phyloP scores from a whole-genome alignment of 2,329 filamentous ascomycete genomes.

The Cordyceps cicadae region DNA sequence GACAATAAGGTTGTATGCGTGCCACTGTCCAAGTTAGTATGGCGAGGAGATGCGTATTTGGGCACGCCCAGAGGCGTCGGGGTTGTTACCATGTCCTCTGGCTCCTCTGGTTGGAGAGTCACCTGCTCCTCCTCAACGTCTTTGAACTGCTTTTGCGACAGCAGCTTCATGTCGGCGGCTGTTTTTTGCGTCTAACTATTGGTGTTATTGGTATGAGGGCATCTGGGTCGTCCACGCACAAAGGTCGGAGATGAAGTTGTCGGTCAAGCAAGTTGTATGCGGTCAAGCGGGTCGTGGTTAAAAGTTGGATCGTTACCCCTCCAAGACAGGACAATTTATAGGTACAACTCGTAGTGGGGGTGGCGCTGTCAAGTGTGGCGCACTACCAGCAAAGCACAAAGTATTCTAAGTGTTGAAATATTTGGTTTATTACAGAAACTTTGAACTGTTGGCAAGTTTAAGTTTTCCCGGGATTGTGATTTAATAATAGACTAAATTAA shows the following conservation, averaged over 20 bases:
- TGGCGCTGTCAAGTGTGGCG: slow-evolving; percentile 8
- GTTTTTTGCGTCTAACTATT: not conserved
- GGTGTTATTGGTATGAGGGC: not conserved
- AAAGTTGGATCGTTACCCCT: slow-evolving; percentile 1
- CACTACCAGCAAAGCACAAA: not conserved
- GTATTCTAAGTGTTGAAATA: too few relatives aligned
- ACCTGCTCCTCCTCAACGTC: slow-evolving; percentile 33
- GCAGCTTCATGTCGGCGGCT: slow-evolving; percentile 30
- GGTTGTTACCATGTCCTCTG: slow-evolving; percentile 37
- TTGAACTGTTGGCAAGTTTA: too few relatives aligned
- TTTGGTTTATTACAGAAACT: too few relatives aligned
- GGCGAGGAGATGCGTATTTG: slow-evolving; percentile 11
- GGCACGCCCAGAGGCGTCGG: not conserved
- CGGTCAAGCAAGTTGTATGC: slow-evolving; percentile 3
- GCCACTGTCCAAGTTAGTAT: slow-evolving; percentile 35
- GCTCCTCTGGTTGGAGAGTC: slow-evolving; percentile 35
- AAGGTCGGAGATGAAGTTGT: not conserved
- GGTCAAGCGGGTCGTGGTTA: not conserved
- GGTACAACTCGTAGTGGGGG: slow-evolving; percentile 1
- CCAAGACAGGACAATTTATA: not conserved
- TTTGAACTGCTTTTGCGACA: slow-evolving; percentile 29
- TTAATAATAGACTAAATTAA: too few relatives aligned
- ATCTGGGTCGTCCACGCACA: not conserved
- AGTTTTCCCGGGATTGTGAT: too few relatives aligned
- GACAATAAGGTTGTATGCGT: slow-evolving; percentile 53